These are phyloP conservation scores for Cucurbitaria berberidis DNA, from an alignment of 2,329 filamentous ascomycete genomes.

Conservation along the genomic window DNA sequence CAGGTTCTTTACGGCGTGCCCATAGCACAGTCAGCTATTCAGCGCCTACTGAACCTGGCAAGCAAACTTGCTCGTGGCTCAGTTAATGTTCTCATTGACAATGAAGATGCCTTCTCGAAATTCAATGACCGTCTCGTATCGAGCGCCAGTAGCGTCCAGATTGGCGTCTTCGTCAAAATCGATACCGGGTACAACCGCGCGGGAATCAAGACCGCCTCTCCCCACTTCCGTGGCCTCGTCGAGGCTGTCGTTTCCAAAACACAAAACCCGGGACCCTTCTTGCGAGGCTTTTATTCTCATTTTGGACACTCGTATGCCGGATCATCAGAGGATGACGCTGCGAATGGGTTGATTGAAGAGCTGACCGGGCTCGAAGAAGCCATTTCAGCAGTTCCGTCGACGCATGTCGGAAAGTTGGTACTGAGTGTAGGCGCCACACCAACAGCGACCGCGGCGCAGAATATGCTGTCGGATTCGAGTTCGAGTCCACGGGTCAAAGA, in stretches of 20 bases:
- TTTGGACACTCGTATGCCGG: conserved; percentile 73
- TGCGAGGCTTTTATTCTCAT: conserved; percentile 75
- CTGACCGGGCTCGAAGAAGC: conserved; percentile 61
- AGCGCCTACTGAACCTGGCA: conserved; percentile 65
- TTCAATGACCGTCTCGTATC: conserved; percentile 44
- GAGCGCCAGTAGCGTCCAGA: conserved; percentile 36
- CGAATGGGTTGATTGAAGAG: conserved; percentile 66
- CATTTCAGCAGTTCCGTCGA: conserved; percentile 47
- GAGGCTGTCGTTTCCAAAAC: conserved; percentile 49
- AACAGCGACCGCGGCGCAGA: conserved; percentile 70
- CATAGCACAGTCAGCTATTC: conserved; percentile 64
- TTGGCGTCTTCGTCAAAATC: conserved; percentile 73
- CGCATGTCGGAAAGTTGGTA: conserved; percentile 49
- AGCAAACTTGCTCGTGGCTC: conserved; percentile 59
- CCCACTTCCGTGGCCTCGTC: conserved; percentile 57
- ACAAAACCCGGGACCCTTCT: conserved; percentile 25
- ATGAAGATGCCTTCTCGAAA: conserved; percentile 58
- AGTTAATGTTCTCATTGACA: conserved; percentile 73
- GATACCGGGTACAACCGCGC: conserved; percentile 76
- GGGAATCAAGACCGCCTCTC: conserved; percentile 63
- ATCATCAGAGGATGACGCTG: conserved; percentile 62
- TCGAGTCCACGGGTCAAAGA: conserved; percentile 46
- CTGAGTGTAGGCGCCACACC: conserved; percentile 80
- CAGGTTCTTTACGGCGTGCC: conserved; percentile 76
- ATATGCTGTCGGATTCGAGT: conserved; percentile 50